Evolutionary conservation across 805 yeast genomes (phyloP), one percentile per base, ranked within the genome.

Genomic region (Jamesozyma hellenica): DNA sequence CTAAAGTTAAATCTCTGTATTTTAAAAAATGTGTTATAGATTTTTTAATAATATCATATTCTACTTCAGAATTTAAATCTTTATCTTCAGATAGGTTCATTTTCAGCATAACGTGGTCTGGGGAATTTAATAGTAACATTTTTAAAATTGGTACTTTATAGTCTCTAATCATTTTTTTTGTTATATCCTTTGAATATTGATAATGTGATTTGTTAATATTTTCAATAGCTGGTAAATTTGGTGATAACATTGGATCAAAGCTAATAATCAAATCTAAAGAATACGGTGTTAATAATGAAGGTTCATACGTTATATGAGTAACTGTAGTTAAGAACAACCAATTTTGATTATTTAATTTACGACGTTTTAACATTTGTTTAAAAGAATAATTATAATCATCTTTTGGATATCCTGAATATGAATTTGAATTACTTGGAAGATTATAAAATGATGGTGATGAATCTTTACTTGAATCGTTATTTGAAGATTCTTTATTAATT

Each of bases 321-420:
- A 74, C 60, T 11, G 74, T 58, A 14, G 74, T 66, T 40, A 73
- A 51, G 51, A 68, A 71, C 12, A 72, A 46, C 49, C 63, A 59
- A 38, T 56, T 59, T 45, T 19, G 47, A 52, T 32, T 50, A 46
- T 35, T 44, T 34, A 27, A 18, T 40, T 45, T 38, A 28, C 31
- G 35, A 21, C 25, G 43, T 33, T 36, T 42, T n/a, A 14, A 36
- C 26, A 33, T 47, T 39, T 32, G 41, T 37, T 45, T 53, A 36
- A 16, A 43, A 39, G 46, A 49, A 34, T 52, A 55, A 28, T 53
- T 49, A 35, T 56, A 56, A 26, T 55, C 59, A 21, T 55, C 60
- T 27, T 50, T 51, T 8, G 52, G 32, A 31, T 51, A 43, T 2
- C 54, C 52, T 4, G 52, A 43, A 31, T 45, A 46, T 21, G 42